Percentiles rank a stretch among this genome's conserved stretches.
Evolutionary conservation across 225 moss, liverwort and hornwort genomes (phyloP).

Genomic region (Asterella californica): DNA sequence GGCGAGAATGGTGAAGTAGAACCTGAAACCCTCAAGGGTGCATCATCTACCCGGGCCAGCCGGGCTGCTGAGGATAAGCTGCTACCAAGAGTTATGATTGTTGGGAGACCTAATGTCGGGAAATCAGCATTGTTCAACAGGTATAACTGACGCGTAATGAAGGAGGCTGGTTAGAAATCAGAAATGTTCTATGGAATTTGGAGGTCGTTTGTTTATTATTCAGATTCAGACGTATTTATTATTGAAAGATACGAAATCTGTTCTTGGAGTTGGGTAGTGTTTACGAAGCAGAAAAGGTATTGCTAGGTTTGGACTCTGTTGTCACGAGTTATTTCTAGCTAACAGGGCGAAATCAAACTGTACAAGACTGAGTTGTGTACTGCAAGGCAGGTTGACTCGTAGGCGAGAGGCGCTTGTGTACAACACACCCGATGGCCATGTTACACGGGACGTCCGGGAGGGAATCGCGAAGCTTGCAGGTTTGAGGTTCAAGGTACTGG

Average conservation of each 20-base stretch:
- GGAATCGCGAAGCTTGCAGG: constrained; percentile 84
- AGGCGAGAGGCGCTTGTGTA: constrained; percentile 85
- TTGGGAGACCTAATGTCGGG: constrained; percentile 90
- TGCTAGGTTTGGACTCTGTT: no score
- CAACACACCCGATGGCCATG: constrained; percentile 90
- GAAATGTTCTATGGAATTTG: background rate
- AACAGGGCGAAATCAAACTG: background rate
- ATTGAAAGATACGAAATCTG: background rate
- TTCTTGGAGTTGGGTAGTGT: background rate
- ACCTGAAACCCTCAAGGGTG: background rate
- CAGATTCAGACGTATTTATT: background rate
- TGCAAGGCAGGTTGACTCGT: constrained; percentile 60
- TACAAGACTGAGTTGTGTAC: background rate
- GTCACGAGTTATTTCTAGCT: background rate
- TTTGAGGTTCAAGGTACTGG: constrained; percentile 77
- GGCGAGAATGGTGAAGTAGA: background rate
- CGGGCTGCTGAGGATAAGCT: constrained; percentile 15
- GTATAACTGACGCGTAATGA: constrained; percentile 17
- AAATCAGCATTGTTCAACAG: constrained; percentile 95
- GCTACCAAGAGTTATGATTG: constrained; percentile 65
- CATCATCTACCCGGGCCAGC: background rate
- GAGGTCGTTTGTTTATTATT: background rate
- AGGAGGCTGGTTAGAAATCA: background rate
- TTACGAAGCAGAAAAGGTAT: no score
- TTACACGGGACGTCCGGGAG: constrained; percentile 93